Base-by-base conservation (phyloP, 441 rosid species). In the Heliophila coronopifolia region DNA sequence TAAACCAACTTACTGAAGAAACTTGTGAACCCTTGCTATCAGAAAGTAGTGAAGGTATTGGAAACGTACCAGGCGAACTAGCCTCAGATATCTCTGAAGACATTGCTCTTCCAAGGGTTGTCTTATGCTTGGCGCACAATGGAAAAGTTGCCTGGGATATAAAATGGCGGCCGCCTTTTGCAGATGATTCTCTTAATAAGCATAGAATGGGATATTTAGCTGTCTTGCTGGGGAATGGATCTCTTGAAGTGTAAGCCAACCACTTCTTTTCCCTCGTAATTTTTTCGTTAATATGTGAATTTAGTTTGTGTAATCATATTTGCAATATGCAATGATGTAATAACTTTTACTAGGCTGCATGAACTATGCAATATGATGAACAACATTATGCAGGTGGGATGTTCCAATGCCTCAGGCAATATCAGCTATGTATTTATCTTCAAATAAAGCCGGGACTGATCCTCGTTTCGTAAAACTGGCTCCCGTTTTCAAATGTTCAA, bases 91-190 rank as follows among this genome's bases (percentile, higher is more conserved):
- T 80, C 36, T 69, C 76, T 1, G 63, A 61, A 61, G 77, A 76
- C 61, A 54, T 73, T 36, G 71, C 78, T 31, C 72, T 86, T 36
- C 97, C 97, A 48, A 81, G 83, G 68, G 65, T 80, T 54, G 77
- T 86, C 30, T 56, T 85, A 43, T 92, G 95, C 76, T 70, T 92
- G 13, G 90, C 95, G 53, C 97, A 88, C 68, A 77, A 80, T 61
- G 99, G 92, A 69, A 85, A 85, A 76, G 95, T 85, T 67, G 92
- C 69, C 11, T 85, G 95, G 94, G 97, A 88, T 65, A 79, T 83
- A 40, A 88, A 92, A 74, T 92, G 97, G 92, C 71, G 71, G 53
- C 97, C 96, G 31, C 43, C 30, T 52, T 44, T 54, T 69, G 45
- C 23, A 26, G 57, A 66, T 27, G 70, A 71, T 54, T 65, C 78